Base-by-base conservation (phyloP, 257 asterid species). In the Primulina tabacum region DNA sequence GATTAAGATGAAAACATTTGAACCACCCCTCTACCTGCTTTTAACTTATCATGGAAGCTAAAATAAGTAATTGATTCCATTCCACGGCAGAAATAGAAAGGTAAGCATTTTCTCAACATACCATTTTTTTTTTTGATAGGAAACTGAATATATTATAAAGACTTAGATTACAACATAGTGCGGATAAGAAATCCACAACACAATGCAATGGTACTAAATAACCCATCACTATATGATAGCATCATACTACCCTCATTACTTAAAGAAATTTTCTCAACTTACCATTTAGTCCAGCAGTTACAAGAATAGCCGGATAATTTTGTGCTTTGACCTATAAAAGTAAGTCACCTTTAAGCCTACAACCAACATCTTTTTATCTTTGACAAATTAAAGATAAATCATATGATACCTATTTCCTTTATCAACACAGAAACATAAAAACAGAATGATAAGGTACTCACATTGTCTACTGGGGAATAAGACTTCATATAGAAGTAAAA, bases 381-480 rank as follows among this genome's bases (percentile, higher is more conserved):
- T 58, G 61, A 64, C 50, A 53, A 67, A 58, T 1, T 0, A 24
- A 24, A 24, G 26, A 24, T 24, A 24, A 24, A 24, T 24, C 43
- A 47, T 50, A 28, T 55, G 29, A 60, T 38, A 40, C 35, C 11
- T 11, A 68, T 73, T 50, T 52, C 73, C 50, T 56, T 8, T 24
- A 47, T 56, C 68, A 34, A 32, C 35, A 68, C 10, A 59, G 60
- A 62, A 30, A 24, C 37, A 67, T 63, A 72, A 20, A 75, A 28
- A 24, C 18, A 68, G 72, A 70, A 37, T 11, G 61, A 50, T 43
- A 56, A 37, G 60, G 60, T 52, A 79, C 94, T 81, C 76, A 89
- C 99, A 61, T 93, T 90, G 80, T 93, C 97, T 64, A 93, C 92
- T 29, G 97, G 99, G 62, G 97, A 93, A 78, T 90, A 93, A 0